These are phyloP conservation scores for Wickerhamiella sergipiensis DNA, from an alignment of 805 yeast species.

Conservation along the genomic window DNA sequence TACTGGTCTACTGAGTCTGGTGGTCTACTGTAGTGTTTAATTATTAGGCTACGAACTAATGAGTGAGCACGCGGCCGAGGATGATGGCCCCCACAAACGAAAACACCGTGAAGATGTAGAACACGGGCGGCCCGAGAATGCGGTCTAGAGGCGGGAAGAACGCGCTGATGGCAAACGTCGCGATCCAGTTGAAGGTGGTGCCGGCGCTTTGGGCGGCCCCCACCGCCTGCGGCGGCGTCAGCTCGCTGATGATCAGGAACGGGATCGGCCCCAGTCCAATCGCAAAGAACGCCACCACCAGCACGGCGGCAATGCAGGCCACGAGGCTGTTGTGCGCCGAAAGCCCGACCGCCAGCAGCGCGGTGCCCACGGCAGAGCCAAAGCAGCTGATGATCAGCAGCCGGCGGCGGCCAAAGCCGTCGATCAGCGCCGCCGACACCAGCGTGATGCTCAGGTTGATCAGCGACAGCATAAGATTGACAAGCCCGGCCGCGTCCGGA, in stretches of 20 bases:
- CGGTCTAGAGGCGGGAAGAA: constrained; percentile 62
- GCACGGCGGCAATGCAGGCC: constrained; percentile 50
- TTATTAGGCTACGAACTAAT: too few species aligned
- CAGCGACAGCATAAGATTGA: constrained; percentile 65
- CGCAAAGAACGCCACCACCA: constrained; percentile 76
- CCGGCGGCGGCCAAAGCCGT: constrained; percentile 59
- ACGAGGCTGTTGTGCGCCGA: constrained; percentile 31
- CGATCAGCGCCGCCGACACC: constrained; percentile 63
- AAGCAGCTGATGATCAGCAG: constrained; percentile 51
- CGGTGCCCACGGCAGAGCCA: constrained; percentile 53
- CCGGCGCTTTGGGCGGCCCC: constrained; percentile 90
- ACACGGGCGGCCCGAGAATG: constrained; percentile 63
- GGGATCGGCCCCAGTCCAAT: constrained; percentile 94
- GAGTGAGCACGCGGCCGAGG: background rate
- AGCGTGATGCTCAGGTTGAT: constrained; percentile 66
- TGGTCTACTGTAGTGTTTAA: too few species aligned
- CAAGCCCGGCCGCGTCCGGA: constrained; percentile 55
- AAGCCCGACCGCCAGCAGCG: constrained; percentile 56
- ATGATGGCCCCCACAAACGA: constrained; percentile 35
- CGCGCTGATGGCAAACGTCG: constrained; percentile 65
- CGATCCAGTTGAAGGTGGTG: constrained; percentile 79
- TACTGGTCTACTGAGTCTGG: too few species aligned
- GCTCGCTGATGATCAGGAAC: constrained; percentile 72
- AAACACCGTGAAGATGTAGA: constrained; percentile 40
- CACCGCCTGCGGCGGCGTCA: constrained; percentile 67